Evolutionary conservation across 2,329 filamentous ascomycete genomes (phyloP), one percentile per base, ranked within the genome.

Genomic region (Aspergillus tanneri): DNA sequence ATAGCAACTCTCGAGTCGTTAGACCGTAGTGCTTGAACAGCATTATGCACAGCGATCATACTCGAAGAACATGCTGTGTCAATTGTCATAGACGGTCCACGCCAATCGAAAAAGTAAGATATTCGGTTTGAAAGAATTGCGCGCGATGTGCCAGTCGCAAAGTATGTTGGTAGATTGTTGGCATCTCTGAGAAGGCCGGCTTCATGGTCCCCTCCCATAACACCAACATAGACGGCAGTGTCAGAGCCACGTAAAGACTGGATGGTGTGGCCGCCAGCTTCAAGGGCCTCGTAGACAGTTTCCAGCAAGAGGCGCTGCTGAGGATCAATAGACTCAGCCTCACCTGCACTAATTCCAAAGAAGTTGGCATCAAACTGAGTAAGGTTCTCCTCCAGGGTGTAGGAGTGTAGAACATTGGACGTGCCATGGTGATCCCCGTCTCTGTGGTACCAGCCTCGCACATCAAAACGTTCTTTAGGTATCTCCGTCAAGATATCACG

Each of bases 21-120:
- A 7, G 21, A 47, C 1, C 58, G 50, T 2, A 68, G 34, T n/a
- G 35, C 50, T 25, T 63, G 57, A 10, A 61, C 57, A 4, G 62
- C 63, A 10, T 56, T 46, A 46, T 67, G 61, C 0, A 67, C 32
- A 3, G 64, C 60, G 8, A 64, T 55, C 2, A 74, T 46, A 45
- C 59, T 65, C 0, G 68, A 69, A 0, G 69, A 72, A 42, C 72
- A 75, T 4, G 71, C 72, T 0, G 72, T 75, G 18, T 74, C 71
- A 22, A 75, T 61, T 0, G 68, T 71, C 52, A 72, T 60, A 8
- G 55, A 63, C 0, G 71, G 66, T 0, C 72, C 51, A 5, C 28
- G 41, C 36, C 39, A 44, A 23, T 53, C 50, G 19, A 47, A 54
- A 6, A 47, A 67, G 57, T 69, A 64, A 0, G 59, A 64, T 9